Evolutionary conservation across 2,329 filamentous ascomycete genomes (phyloP), one percentile per base, ranked within the genome.

Genomic region (Hypomyces rosellus): DNA sequence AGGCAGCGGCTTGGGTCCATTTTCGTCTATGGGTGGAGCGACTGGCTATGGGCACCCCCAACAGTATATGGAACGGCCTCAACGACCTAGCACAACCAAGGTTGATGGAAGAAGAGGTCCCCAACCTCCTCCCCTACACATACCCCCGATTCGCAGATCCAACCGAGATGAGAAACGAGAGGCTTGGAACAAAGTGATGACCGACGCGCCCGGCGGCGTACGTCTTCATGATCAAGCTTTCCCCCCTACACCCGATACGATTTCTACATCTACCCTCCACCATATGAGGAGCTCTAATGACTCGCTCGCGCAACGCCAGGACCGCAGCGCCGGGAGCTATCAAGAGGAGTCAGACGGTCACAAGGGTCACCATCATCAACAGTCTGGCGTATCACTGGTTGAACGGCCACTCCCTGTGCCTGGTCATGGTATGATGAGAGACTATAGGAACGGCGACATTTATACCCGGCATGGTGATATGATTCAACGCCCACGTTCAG

Each of bases 161-260:
- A 63, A 61, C 1, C 75, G 69, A 45, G 69, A 76, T 18, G 73
- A 76, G 49, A 79, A 77, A 61, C 66, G 73, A 38, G 71, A 76
- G 13, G 68, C 71, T 0, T 56, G 79, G 12, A 69, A 76, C 9
- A 71, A 65, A 39, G 77, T 81, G 6, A 59, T 73, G 30, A 80
- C 77, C 0, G 74, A 77, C 30, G 69, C 69, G 59, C 68, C 50
- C 53, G 68, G 59, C 54, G 67, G 65, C 54, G 72, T 69, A 37
- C 65, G 68, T 58, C 52, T 72, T 2, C 67, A 71, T 48, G 69
- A 73, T 5, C 71, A 74, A 15, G 65, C 64, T 15, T 65, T 82
- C 2, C 80, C 80, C 9, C 80, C 80, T 0, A 82, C 80, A 0
- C 80, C 80, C 0, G 79, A 82, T 55, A 82, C 80, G 0, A 77